A percentile compares a stretch with the other conserved stretches of the same genome.
These are phyloP conservation scores for Favolaschia claudopus DNA, from an alignment of 768 basidiomycete species.

Conservation along the genomic window DNA sequence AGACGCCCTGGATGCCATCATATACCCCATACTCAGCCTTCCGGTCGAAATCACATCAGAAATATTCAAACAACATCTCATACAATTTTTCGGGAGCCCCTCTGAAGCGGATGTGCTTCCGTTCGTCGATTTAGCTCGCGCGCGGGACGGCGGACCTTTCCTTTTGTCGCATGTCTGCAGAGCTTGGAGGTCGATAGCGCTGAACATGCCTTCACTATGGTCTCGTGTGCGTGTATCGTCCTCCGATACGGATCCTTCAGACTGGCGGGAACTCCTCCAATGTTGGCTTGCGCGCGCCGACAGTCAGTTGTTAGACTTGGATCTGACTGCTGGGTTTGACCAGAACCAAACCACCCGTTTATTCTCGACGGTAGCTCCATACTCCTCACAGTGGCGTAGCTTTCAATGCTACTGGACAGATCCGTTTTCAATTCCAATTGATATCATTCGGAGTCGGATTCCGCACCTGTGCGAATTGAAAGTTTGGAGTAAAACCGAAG, in stretches of 20 bases:
- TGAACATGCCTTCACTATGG: not conserved
- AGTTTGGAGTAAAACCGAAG: not conserved
- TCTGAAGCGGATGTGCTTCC: no score
- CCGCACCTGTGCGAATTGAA: no score
- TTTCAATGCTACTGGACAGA: no score
- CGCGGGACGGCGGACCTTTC: not conserved
- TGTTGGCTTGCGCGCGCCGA: not conserved
- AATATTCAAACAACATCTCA: not conserved
- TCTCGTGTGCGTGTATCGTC: not conserved
- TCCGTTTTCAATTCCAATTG: no score
- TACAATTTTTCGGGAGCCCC: no score
- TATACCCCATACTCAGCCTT: slow-evolving; percentile 1
- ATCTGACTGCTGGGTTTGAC: not conserved
- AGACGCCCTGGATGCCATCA: not conserved
- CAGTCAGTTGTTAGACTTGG: not conserved
- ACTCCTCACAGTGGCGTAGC: no score
- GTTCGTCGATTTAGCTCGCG: not conserved
- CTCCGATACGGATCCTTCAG: no score
- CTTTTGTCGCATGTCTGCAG: not conserved
- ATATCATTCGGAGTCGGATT: no score
- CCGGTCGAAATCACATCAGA: slow-evolving; percentile 1
- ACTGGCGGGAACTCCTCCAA: not conserved
- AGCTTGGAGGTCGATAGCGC: not conserved
- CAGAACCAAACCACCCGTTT: no score
- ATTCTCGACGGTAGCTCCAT: no score